Evolutionary conservation across 345 rosid genomes (phyloP).

Genomic region (Dovyalis caffra): DNA sequence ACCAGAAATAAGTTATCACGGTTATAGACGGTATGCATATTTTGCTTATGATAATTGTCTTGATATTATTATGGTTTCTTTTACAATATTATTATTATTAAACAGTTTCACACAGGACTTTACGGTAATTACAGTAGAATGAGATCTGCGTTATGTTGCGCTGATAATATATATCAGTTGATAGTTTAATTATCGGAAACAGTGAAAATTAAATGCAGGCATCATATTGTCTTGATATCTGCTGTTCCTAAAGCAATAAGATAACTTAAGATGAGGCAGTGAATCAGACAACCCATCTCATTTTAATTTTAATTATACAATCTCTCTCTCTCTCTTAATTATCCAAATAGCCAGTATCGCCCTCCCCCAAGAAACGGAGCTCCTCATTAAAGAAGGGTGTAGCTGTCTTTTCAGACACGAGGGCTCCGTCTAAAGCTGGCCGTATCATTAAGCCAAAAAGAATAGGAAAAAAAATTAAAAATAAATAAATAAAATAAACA

Average conservation of each 20-base stretch:
- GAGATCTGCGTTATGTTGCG: slow-evolving; percentile 10
- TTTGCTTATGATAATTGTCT: not conserved
- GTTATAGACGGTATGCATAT: not conserved
- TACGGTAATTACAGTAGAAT: not conserved
- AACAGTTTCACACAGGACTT: not conserved
- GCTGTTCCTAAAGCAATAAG: slow-evolving; percentile 37
- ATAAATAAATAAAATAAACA: not conserved
- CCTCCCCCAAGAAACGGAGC: not conserved
- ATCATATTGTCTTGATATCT: slow-evolving; percentile 16
- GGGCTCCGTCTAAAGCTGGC: not conserved
- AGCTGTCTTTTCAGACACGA: slow-evolving; percentile 16
- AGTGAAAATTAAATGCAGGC: slow-evolving; percentile 25
- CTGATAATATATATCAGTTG: not conserved
- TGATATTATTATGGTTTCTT: too few species aligned
- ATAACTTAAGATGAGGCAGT: slow-evolving; percentile 15
- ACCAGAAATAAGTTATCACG: too few species aligned
- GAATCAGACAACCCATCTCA: slow-evolving; percentile 16
- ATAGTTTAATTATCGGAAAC: slow-evolving; percentile 30
- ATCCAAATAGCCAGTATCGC: not conserved
- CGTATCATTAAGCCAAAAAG: slow-evolving; percentile 6
- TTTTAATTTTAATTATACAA: not conserved
- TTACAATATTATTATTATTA: not conserved
- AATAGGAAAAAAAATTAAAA: not conserved
- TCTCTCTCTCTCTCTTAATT: not conserved
- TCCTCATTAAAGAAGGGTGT: not conserved